Base-by-base conservation (phyloP, 202 grass and related monocot species). In the Carex sylvatica region DNA sequence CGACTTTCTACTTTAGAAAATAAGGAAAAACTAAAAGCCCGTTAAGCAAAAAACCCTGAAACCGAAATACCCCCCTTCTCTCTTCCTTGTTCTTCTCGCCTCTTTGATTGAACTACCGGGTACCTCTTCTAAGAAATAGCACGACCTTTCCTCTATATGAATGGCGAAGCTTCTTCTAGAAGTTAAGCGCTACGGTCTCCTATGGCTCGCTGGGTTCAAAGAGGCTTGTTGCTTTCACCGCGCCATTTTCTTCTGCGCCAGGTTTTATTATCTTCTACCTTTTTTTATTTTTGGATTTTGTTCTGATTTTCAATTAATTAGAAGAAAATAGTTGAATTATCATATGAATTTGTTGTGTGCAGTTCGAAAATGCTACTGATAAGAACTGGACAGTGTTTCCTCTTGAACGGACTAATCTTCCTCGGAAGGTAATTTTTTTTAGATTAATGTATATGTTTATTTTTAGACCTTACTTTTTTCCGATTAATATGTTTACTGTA, bases 381-480 rank as follows among this genome's bases (percentile, higher is more conserved):
- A 80, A 91, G 93, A 76, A 95, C 94, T 42, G 88, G 86, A 35
- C 96, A 95, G 85, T 95, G 96, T 86, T 99, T 95, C 85, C 88
- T 99, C 81, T 85, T 99, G 77, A 95, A 99, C 26, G 96, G 96
- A 2, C 44, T 99, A 22, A 95, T 95, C 83, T 99, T 95, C 84
- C 61, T 99, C 4, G 96, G 96, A 82, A 99, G 96, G 96, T 99
- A 89, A 16, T 23, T 16, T 26, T 5, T 18, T 89, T 19, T 4
- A 84, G 4, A 84, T 87, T 36, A 71, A 52, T 70, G 3, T 73
- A 40, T 81, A 9, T 81, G 47, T 53, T 80, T 86, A 12, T 2
- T 70, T 77, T 65, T 74, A 26, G 86, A 66, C 44, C 56, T 82
- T 77, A 10, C 15, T 14, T 35, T 79, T 85, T 76, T 14, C 31